A percentile compares a stretch with the other conserved stretches of the same genome.
phyloP scores from a whole-genome alignment of 257 asterid species.

The Jaltomata sinuosa region DNA sequence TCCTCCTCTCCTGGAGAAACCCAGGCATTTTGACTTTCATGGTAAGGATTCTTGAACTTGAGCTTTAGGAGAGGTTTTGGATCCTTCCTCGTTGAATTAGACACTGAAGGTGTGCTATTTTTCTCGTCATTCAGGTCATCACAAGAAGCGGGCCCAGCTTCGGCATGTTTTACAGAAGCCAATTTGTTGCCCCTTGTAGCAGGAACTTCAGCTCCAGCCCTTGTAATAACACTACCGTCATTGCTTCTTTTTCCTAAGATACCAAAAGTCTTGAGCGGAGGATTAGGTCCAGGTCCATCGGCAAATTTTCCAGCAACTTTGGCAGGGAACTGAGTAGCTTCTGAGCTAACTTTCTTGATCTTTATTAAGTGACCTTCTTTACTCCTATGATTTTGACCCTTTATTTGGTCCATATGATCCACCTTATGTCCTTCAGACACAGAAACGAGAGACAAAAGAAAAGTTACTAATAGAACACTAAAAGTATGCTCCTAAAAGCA shows the following conservation, averaged over 20 bases:
- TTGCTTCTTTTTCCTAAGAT: slow-evolving; percentile 38
- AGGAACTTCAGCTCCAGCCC: slow-evolving; percentile 29
- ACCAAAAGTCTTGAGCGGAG: slow-evolving; percentile 32
- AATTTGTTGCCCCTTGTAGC: slow-evolving; percentile 33
- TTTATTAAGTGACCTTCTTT: slow-evolving; percentile 27
- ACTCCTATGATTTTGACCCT: slow-evolving; percentile 32
- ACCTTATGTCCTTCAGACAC: slow-evolving; percentile 20
- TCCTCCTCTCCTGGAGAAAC: slow-evolving; percentile 54
- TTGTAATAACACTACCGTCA: slow-evolving; percentile 31
- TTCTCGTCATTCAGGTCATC: slow-evolving; percentile 36
- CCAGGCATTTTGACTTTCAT: slow-evolving; percentile 38
- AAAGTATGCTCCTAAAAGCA: not conserved
- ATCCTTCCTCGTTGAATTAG: slow-evolving; percentile 34
- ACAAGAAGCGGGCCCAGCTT: slow-evolving; percentile 25
- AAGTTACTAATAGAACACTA: not conserved
- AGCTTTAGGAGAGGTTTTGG: slow-evolving; percentile 59
- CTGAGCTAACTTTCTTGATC: slow-evolving; percentile 22
- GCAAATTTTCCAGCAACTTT: slow-evolving; percentile 24
- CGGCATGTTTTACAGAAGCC: slow-evolving; percentile 16
- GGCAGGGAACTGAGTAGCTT: slow-evolving; percentile 12
- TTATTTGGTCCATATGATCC: slow-evolving; percentile 23
- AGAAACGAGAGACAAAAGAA: not conserved
- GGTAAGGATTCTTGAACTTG: slow-evolving; percentile 58
- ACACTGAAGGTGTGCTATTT: slow-evolving; percentile 16
- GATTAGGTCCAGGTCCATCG: slow-evolving; percentile 35